These are phyloP conservation scores for Clonostachys rosea DNA, from an alignment of 2,329 filamentous ascomycete genomes.

Conservation along the genomic window DNA sequence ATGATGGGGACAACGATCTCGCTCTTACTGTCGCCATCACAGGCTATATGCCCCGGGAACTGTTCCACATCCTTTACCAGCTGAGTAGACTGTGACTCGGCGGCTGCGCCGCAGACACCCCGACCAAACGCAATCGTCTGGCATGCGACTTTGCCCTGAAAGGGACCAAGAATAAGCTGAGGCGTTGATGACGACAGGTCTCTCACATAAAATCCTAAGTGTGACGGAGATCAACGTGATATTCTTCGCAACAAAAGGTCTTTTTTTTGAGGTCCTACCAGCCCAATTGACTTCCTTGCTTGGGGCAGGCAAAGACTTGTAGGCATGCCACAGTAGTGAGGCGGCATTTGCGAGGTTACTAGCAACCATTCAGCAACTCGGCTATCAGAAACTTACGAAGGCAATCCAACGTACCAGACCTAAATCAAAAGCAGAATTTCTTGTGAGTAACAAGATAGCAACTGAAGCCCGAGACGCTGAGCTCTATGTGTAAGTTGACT, in stretches of 20 bases:
- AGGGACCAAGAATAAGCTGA: conserved; percentile 72
- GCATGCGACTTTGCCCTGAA: conserved; percentile 77
- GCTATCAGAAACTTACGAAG: background rate
- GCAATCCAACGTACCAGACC: conserved; percentile 11
- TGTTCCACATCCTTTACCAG: conserved; percentile 64
- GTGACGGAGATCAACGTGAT: background rate
- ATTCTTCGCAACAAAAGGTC: background rate
- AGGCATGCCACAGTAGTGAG: conserved; percentile 75
- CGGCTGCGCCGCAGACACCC: conserved; percentile 73
- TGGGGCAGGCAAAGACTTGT: conserved; percentile 65
- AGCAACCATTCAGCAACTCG: background rate
- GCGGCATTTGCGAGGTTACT: conserved; percentile 76
- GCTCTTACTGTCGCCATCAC: conserved; percentile 70
- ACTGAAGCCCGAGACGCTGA: too few species aligned
- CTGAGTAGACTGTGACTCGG: conserved; percentile 55
- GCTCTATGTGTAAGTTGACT: conserved; percentile 11
- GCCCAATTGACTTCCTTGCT: conserved; percentile 73
- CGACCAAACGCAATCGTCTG: conserved; percentile 70
- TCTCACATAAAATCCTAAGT: conserved; percentile 68
- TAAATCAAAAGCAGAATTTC: background rate
- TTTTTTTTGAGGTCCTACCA: conserved; percentile 30
- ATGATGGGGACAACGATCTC: conserved; percentile 79
- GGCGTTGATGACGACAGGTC: conserved; percentile 38
- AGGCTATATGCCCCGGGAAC: conserved; percentile 80
- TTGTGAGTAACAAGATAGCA: background rate